phyloP scores from a whole-genome alignment of 805 yeast genomes.

The Kodamaea jinghongensis region DNA sequence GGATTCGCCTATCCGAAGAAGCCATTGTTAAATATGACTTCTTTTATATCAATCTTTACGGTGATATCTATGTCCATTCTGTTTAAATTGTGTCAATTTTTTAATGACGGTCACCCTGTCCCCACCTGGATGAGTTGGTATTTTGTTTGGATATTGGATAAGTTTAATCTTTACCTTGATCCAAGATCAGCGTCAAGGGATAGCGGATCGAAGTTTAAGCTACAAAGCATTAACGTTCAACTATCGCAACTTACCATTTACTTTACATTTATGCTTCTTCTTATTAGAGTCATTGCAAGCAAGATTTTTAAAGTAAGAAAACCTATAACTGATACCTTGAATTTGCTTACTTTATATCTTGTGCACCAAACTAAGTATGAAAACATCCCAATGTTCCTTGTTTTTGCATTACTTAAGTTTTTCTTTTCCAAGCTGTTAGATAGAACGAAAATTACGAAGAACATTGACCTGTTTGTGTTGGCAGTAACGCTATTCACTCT shows the following conservation, averaged over 20 bases:
- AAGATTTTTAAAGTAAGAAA: slow-evolving; percentile 23
- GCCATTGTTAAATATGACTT: slow-evolving; percentile 27
- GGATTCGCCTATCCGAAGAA: slow-evolving; percentile 17
- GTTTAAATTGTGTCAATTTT: slow-evolving; percentile 55
- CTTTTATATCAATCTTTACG: slow-evolving; percentile 47
- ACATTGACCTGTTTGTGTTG: slow-evolving; percentile 12
- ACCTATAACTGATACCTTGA: slow-evolving; percentile 32
- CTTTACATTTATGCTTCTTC: slow-evolving; percentile 28
- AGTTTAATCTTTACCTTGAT: slow-evolving; percentile 26
- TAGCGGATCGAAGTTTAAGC: slow-evolving; percentile 12
- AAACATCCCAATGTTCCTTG: slow-evolving; percentile 53
- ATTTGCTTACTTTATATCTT: slow-evolving; percentile 40
- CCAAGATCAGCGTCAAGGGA: slow-evolving; percentile 11
- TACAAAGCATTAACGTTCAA: slow-evolving; percentile 24
- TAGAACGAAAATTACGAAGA: neutral
- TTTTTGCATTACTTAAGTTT: slow-evolving; percentile 24
- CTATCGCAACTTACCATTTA: slow-evolving; percentile 25
- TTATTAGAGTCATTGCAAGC: slow-evolving; percentile 28
- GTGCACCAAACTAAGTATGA: slow-evolving; percentile 54
- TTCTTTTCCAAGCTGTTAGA: slow-evolving; percentile 16
- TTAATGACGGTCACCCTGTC: slow-evolving; percentile 51
- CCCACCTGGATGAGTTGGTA: slow-evolving; percentile 38
- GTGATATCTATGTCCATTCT: slow-evolving; percentile 44
- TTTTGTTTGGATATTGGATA: slow-evolving; percentile 27
- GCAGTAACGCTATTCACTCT: slow-evolving; percentile 38